phyloP scores from a whole-genome alignment of 306 rosid genomes.

The Erythrophleum fordii region DNA sequence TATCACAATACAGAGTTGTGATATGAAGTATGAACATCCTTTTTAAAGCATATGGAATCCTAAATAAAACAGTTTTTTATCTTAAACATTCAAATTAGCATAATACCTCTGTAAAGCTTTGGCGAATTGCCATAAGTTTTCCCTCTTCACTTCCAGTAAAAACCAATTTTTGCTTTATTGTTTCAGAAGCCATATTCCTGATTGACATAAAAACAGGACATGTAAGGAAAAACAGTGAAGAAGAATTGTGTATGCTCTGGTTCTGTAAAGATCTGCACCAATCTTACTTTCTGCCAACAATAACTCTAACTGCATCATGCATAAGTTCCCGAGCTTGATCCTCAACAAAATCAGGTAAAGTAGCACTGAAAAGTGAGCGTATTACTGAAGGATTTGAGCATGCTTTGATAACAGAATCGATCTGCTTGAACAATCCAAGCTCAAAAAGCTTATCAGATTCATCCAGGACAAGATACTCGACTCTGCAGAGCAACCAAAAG shows the following conservation, averaged over 20 bases:
- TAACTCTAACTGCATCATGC: slow-evolving; percentile 97
- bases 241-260: slow-evolving; percentile 8
- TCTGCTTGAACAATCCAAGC: slow-evolving; percentile 80
- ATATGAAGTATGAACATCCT: slow-evolving; percentile 19
- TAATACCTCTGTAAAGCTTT: slow-evolving; percentile 87
- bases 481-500: slow-evolving; percentile 61
- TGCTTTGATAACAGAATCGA: slow-evolving; percentile 82
- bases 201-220: slow-evolving; percentile 38
- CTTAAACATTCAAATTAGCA: slow-evolving; percentile 27
- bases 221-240: slow-evolving; percentile 11
- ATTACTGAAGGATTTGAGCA: slow-evolving; percentile 89
- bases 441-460: slow-evolving; percentile 99
- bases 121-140: slow-evolving; percentile 87
- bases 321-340: slow-evolving; percentile 89
- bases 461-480: slow-evolving; percentile 88
- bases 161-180: slow-evolving; percentile 79
- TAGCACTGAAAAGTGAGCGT: slow-evolving; percentile 92
- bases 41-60: slow-evolving; percentile 15
- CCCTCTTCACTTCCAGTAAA: slow-evolving; percentile 97
- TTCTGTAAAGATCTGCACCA: slow-evolving; percentile 23
- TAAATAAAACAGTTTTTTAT: slow-evolving; percentile 10
- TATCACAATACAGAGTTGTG: not conserved
- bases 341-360: slow-evolving; percentile 93
- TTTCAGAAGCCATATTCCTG: slow-evolving; percentile 94
- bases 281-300: slow-evolving; percentile 94